Evolutionary conservation across 208 protist species (phyloP).

Genomic region (Acanthamoeba lenticulata): DNA sequence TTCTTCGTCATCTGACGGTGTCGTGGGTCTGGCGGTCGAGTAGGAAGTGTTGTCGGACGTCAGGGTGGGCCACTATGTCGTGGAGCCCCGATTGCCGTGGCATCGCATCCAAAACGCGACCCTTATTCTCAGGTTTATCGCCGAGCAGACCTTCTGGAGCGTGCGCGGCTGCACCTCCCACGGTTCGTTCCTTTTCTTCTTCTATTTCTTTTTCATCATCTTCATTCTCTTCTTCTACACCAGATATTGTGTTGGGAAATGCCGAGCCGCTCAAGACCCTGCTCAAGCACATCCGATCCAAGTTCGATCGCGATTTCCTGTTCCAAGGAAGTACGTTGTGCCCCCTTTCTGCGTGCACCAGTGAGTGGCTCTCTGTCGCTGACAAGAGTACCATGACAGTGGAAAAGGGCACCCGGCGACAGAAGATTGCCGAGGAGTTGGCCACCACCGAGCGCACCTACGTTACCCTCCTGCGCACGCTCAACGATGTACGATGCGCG

Average conservation of each 20-base stretch:
- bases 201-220: conserved; percentile 55
- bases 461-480: neutral
- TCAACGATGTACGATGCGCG: neutral
- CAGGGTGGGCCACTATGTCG: conserved; percentile 54
- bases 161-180: conserved; percentile 51
- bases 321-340: conserved; percentile 33
- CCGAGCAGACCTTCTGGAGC: conserved; percentile 63
- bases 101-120: conserved; percentile 74
- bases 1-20: neutral
- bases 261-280: conserved; percentile 18
- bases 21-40: neutral
- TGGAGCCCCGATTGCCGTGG: conserved; percentile 70
- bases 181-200: conserved; percentile 62
- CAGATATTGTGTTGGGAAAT: conserved; percentile 20
- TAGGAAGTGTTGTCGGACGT: conserved; percentile 51
- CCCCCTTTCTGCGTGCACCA: too few species aligned
- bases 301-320: conserved; percentile 54
- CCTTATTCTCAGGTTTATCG: conserved; percentile 65
- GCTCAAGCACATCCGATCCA: conserved; percentile 45
- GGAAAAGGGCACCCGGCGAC: conserved; percentile 57
- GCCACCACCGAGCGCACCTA: conserved; percentile 71
- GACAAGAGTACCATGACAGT: neutral
- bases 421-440: conserved; percentile 73
- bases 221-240: neutral
- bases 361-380: neutral